phyloP scores from a whole-genome alignment of 176 grass and related monocot genomes.

The Coix lacrymajobi region DNA sequence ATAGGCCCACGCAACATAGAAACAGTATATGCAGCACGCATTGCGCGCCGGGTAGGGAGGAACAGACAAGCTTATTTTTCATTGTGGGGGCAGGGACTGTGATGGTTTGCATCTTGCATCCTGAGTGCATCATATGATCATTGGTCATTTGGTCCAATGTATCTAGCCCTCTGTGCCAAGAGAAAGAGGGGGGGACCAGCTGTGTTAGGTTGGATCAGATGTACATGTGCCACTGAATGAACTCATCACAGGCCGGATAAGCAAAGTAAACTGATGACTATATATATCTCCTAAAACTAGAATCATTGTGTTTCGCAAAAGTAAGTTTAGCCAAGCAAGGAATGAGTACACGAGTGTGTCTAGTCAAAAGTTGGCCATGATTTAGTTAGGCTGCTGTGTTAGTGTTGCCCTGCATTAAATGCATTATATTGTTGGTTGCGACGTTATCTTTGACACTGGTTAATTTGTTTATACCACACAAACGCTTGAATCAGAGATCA shows the following conservation, averaged over 20 bases:
- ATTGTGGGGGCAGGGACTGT: neutral
- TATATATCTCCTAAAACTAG: neutral
- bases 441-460: neutral
- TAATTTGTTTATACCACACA: neutral
- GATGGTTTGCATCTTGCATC: neutral
- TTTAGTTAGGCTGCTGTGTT: neutral
- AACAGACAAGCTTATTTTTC: neutral
- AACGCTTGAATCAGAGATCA: neutral
- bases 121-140: neutral
- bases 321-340: neutral
- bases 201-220: neutral
- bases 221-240: neutral
- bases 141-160: slow-evolving; percentile 3
- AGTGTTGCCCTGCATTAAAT: neutral
- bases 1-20: neutral
- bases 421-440: too few species aligned
- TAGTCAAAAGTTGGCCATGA: slow-evolving; percentile 22
- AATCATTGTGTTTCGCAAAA: neutral
- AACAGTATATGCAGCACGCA: neutral
- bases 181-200: neutral
- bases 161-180: neutral
- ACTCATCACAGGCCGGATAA: neutral
- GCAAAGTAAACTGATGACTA: neutral
- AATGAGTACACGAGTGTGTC: neutral
- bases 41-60: neutral